Conservation (phyloP, 768 basidiomycete genomes). For the Boletus tomentosulus region DNA sequence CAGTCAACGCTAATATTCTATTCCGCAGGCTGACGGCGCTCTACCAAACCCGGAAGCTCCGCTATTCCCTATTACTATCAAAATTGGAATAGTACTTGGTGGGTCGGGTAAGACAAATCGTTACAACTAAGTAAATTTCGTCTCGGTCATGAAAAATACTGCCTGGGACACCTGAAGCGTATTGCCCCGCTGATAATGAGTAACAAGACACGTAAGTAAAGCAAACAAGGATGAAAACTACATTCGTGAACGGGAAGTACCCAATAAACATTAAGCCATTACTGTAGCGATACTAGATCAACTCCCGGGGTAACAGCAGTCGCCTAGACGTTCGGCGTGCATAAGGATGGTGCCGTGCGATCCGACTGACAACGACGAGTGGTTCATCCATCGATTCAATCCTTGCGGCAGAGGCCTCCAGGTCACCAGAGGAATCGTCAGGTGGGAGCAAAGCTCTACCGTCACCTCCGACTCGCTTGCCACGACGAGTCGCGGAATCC, state of each 20-base stretch:
- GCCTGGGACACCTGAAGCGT: too few species aligned
- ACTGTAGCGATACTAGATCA: neutral
- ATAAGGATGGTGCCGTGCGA: slow-evolving; percentile 18
- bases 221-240: neutral
- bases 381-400: slow-evolving; percentile 14
- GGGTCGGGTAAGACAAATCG: neutral
- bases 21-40: neutral
- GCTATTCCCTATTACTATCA: neutral
- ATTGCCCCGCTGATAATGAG: too few species aligned
- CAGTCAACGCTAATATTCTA: neutral
- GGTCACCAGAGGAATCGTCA: slow-evolving; percentile 11
- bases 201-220: neutral
- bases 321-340: slow-evolving; percentile 10
- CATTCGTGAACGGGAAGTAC: neutral
- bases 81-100: neutral
- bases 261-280: neutral
- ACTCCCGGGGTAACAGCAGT: slow-evolving; percentile 19
- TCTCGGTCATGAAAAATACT: neutral
- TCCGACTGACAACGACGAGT: slow-evolving; percentile 3
- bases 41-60: neutral
- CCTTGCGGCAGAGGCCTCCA: neutral
- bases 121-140: neutral
- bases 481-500: neutral
- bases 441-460: too few species aligned
- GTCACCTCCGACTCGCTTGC: slow-evolving; percentile 8